Conservation (phyloP, 129 eudicot species). For the Ambrosia trifida region DNA sequence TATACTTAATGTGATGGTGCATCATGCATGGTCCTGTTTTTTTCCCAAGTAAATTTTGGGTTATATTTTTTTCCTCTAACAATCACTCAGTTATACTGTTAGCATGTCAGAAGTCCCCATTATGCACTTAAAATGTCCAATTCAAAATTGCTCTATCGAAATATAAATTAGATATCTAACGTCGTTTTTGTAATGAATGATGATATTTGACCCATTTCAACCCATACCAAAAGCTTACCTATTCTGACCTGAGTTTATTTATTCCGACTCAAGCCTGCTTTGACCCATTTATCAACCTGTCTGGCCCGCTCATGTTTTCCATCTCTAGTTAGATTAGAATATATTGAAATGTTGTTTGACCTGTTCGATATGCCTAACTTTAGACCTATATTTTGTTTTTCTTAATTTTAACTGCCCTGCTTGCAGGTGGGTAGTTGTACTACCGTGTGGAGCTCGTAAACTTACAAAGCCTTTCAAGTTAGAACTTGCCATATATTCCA, state of each 20-base stretch:
- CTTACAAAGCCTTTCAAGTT: constrained; percentile 70
- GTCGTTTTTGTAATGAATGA: not conserved
- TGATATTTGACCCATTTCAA: not conserved
- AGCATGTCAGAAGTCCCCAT: not conserved
- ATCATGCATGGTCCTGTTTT: not conserved
- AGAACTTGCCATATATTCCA: constrained; percentile 85
- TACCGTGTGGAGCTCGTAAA: constrained; percentile 89
- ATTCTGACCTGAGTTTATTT: not conserved
- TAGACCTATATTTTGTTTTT: not conserved
- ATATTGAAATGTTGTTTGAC: not conserved
- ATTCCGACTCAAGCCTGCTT: not conserved
- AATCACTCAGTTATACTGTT: not conserved
- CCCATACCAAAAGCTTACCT: not conserved
- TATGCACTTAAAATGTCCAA: not conserved
- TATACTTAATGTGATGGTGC: not conserved
- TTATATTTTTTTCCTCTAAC: not conserved
- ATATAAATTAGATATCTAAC: not conserved
- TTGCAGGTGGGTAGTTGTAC: constrained; percentile 80
- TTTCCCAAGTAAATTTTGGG: not conserved
- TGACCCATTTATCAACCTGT: not conserved
- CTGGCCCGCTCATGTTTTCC: not conserved
- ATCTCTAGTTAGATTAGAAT: not conserved
- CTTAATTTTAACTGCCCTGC: not conserved
- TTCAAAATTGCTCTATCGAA: not conserved
- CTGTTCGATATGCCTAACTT: constrained; percentile 7